Conservation (phyloP, 208 protist species). For the Leptomonas pyrrhocoris region DNA sequence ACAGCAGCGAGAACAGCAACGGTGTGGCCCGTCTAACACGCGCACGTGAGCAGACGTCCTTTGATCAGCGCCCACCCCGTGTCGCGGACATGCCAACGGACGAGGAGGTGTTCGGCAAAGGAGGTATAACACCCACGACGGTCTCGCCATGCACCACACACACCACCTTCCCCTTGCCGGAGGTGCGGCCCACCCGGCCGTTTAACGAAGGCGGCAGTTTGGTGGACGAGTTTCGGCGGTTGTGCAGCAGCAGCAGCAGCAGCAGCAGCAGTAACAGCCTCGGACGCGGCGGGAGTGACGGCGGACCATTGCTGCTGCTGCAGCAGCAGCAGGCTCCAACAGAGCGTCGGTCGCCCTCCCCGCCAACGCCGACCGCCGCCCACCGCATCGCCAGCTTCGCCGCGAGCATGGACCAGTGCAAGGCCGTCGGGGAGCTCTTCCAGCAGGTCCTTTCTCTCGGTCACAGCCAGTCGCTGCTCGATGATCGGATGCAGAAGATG, state of each 20-base stretch:
- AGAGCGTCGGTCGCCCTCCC: no score
- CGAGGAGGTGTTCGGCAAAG: no score
- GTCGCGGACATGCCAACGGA: not conserved
- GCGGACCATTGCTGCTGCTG: not conserved
- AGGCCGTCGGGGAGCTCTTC: constrained; percentile 10
- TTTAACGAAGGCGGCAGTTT: constrained; percentile 5
- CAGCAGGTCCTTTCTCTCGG: constrained; percentile 8
- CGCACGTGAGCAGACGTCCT: not conserved
- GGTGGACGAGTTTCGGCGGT: not conserved
- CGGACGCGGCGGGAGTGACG: not conserved
- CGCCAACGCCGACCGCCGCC: not conserved
- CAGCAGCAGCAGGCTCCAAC: no score
- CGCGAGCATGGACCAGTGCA: not conserved
- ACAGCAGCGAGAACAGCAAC: not conserved
- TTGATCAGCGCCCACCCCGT: not conserved
- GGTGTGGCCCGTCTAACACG: no score
- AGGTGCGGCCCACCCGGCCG: not conserved
- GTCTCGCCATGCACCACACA: not conserved
- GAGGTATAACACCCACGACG: no score
- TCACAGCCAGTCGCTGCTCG: constrained; percentile 2
- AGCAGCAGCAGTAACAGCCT: not conserved
- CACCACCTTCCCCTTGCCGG: not conserved
- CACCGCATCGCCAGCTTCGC: constrained; percentile 1
- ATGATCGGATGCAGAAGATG: not conserved
- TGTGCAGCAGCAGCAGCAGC: not conserved